Evolutionary conservation across 192 early-diverging fungal genomes (phyloP).

Genomic region (Diversispora epigaea): DNA sequence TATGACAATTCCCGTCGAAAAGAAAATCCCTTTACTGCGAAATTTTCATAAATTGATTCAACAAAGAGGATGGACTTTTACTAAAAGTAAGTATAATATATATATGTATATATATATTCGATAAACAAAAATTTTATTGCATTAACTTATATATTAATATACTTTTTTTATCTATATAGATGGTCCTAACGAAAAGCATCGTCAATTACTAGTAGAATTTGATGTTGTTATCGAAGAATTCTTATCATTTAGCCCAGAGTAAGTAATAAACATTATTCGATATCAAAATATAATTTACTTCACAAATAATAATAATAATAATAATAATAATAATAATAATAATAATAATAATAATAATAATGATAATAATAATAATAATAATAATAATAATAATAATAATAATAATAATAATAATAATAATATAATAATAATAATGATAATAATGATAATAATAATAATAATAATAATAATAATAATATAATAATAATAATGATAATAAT

Average conservation of each 20-base stretch:
- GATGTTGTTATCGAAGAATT: slow-evolving; percentile 89
- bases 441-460: too few relatives aligned
- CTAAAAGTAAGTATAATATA: slow-evolving; percentile 53
- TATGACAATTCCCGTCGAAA: slow-evolving; percentile 81
- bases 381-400: neutral
- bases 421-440: neutral
- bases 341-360: too few relatives aligned
- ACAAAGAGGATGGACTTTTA: slow-evolving; percentile 75
- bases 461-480: too few relatives aligned
- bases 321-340: too few relatives aligned
- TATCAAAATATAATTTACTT: neutral
- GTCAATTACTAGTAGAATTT: slow-evolving; percentile 83
- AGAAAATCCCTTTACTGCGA: slow-evolving; percentile 74
- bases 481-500: too few relatives aligned
- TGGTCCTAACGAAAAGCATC: slow-evolving; percentile 93
- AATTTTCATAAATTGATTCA: slow-evolving; percentile 81
- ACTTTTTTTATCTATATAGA: slow-evolving; percentile 39
- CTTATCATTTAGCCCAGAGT: slow-evolving; percentile 54
- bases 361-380: too few relatives aligned
- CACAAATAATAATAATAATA: too few relatives aligned
- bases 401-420: neutral
- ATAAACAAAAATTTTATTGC: neutral
- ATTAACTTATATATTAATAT: neutral
- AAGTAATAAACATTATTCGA: neutral
- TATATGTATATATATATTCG: neutral